Evolutionary conservation across 2,329 filamentous ascomycete species (phyloP).

Genomic region (Neobulgaria alba): DNA sequence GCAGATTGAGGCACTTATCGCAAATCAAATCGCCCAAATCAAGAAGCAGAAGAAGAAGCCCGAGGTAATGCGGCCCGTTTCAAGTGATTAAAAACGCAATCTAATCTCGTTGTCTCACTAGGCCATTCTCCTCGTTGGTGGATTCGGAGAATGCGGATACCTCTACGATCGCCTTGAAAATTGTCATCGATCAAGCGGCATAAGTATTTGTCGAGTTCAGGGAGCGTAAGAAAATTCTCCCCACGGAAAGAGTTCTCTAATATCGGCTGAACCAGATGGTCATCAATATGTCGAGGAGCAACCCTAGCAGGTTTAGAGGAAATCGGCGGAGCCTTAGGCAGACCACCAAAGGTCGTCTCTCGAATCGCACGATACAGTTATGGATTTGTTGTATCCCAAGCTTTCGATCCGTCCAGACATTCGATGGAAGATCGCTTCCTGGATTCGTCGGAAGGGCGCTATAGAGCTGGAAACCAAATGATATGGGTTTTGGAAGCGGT

Average conservation of each 20-base stretch:
- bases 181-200: conserved; percentile 28
- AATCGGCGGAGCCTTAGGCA: conserved; percentile 1
- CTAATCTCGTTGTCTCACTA: neutral
- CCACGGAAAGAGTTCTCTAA: too few relatives aligned
- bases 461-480: neutral
- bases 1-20: too few relatives aligned
- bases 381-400: too few relatives aligned
- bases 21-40: conserved; percentile 35
- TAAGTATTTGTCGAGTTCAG: conserved; percentile 39
- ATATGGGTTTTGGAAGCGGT: neutral
- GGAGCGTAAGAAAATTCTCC: too few relatives aligned
- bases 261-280: too few relatives aligned
- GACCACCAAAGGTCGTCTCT: too few relatives aligned
- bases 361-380: too few relatives aligned
- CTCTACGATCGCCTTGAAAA: conserved; percentile 32
- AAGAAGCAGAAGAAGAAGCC: conserved; percentile 38
- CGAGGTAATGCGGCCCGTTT: conserved; percentile 33
- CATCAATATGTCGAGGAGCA: conserved; percentile 42
- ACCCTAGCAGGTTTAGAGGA: conserved; percentile 19
- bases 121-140: conserved; percentile 11
- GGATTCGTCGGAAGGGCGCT: neutral
- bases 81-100: too few relatives aligned
- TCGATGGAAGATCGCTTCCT: neutral
- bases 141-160: conserved; percentile 12
- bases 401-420: neutral